Base-by-base conservation (phyloP, 495 filamentous ascomycete genomes). In the Xylaria intraflava region DNA sequence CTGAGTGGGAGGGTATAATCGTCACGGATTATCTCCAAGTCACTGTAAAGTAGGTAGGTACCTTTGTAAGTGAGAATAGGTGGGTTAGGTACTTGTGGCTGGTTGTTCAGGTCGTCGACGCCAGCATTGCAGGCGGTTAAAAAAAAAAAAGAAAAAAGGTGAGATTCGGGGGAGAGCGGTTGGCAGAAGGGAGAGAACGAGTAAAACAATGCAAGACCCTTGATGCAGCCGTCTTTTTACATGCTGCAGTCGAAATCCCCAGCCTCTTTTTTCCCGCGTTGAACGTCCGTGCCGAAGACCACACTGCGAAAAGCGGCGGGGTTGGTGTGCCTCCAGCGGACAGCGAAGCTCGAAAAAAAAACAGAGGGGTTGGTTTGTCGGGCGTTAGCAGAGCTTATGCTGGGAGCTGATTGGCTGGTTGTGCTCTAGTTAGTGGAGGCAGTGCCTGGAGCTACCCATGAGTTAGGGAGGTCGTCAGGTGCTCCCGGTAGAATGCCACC, bases 281-380 rank as follows among this genome's bases (percentile, higher is more conserved):
- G n/a, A n/a, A 49, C 59, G 46, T 44, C 59, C 55, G 57, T 48
- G 44, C 44, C 38, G 46, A 36, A 44, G 30, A n/a, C n/a, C 46
- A 42, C 33, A 40, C 53, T 49, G 42, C 26, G 41, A 62, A 62
- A 66, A 64, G 53, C 49, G 61, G 64, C 64, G 64, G 64, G 64
- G 64, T 62, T 66, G 62, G 61, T 58, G 60, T 55, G 45, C 20
- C 46, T 59, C 49, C 14, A 35, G 31, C 12, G n/a, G 17, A 38
- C 35, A 38, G 53, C n/a, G n/a, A n/a, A n/a, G n/a, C n/a, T n/a
- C n/a, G n/a, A n/a, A 44, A 36, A 22, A 40, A 61, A 61, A 64
- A 66, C 49, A 59, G 64, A 63, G 63, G 64, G 61, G 64, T 56
- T 55, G 61, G 64, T 61, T 56, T 58, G 56, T 61, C 58, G 54